Conservation (phyloP, 495 filamentous ascomycete genomes). For the Bacidia gigantensis region DNA sequence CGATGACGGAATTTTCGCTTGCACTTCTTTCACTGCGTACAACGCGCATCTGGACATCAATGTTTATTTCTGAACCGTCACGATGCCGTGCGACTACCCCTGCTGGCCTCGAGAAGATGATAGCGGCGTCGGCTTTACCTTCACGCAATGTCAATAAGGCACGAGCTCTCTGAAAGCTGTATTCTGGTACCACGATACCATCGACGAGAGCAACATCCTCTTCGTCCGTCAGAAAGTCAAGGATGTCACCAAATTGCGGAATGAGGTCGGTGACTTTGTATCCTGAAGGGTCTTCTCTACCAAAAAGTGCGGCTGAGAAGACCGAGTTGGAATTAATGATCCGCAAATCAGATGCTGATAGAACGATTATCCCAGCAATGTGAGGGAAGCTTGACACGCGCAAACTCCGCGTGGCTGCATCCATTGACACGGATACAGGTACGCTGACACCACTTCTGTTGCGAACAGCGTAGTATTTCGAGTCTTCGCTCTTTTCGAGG, state of each 20-base stretch:
- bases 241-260: constrained; percentile 71
- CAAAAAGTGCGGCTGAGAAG: constrained; percentile 84
- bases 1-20: constrained; percentile 23
- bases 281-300: constrained; percentile 69
- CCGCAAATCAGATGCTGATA: constrained; percentile 57
- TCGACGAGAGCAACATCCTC: constrained; percentile 71
- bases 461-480: constrained; percentile 69
- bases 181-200: constrained; percentile 93
- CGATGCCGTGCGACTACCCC: constrained; percentile 77
- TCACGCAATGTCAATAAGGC: constrained; percentile 71
- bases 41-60: constrained; percentile 91
- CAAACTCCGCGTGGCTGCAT: constrained; percentile 50
- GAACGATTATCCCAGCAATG: constrained; percentile 90
- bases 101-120: constrained; percentile 62
- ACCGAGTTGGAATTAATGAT: constrained; percentile 91
- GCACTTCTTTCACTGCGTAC: constrained; percentile 65
- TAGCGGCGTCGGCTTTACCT: constrained; percentile 56
- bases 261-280: constrained; percentile 65
- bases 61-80: constrained; percentile 78
- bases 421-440: constrained; percentile 61
- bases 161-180: constrained; percentile 81
- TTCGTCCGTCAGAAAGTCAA: constrained; percentile 70
- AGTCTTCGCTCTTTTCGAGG: constrained; percentile 49
- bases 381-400: constrained; percentile 88
- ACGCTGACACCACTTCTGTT: constrained; percentile 61